Evolutionary conservation across 768 basidiomycete genomes (phyloP).

Genomic region (Boletus rufocinnamomeus): DNA sequence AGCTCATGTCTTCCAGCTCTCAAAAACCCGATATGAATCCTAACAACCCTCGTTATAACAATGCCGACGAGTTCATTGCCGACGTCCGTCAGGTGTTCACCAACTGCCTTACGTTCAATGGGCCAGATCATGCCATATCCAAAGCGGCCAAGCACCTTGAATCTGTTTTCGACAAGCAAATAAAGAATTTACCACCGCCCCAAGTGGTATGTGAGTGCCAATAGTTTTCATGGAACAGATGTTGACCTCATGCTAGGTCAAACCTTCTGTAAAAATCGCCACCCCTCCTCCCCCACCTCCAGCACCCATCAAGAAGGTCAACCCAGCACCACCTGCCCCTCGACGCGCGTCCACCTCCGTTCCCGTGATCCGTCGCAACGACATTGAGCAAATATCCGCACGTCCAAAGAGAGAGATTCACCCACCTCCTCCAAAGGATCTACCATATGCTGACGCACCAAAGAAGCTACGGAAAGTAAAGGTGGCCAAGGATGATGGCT

Average conservation of each 20-base stretch:
- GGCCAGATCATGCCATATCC: constrained; percentile 80
- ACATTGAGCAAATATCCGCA: constrained; percentile 50
- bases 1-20: constrained; percentile 79
- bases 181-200: constrained; percentile 78
- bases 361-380: constrained; percentile 81
- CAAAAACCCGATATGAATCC: constrained; percentile 70
- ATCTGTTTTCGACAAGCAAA: constrained; percentile 83
- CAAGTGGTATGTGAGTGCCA: constrained; percentile 61
- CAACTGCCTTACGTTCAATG: constrained; percentile 92
- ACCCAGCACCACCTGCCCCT: constrained; percentile 41
- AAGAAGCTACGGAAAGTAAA: constrained; percentile 69
- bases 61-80: constrained; percentile 74
- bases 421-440: constrained; percentile 90
- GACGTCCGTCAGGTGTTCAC: constrained; percentile 89
- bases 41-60: constrained; percentile 73
- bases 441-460: constrained; percentile 77
- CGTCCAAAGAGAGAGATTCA: constrained; percentile 99
- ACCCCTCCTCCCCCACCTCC: constrained; percentile 44
- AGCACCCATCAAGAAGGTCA: constrained; percentile 30
- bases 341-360: constrained; percentile 80
- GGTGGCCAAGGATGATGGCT: constrained; percentile 60
- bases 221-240: constrained; percentile 16
- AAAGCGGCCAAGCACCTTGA: constrained; percentile 81
- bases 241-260: constrained; percentile 34
- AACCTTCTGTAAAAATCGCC: constrained; percentile 46